A percentile compares a stretch with the other conserved stretches of the same genome.
These are phyloP conservation scores for Erigeron canadensis DNA, from an alignment of 129 eudicot species.

Conservation along the genomic window DNA sequence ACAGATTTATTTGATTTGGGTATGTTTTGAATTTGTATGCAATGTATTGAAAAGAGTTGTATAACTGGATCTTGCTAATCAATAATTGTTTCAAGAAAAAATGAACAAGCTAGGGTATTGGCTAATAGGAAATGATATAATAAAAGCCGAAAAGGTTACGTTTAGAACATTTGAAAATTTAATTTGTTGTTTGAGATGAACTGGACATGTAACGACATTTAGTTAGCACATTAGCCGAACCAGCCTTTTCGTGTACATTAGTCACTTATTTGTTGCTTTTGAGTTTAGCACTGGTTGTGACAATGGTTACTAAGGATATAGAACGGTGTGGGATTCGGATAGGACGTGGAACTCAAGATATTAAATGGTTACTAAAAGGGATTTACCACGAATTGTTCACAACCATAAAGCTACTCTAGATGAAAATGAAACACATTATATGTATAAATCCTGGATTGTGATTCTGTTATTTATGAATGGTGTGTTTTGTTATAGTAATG, in stretches of 20 bases:
- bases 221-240: slow-evolving; percentile 5
- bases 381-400: neutral
- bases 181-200: slow-evolving; percentile 3
- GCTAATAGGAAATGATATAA: slow-evolving; percentile 4
- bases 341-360: neutral
- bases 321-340: neutral
- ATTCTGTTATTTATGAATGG: neutral
- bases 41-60: neutral
- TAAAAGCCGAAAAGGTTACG: neutral
- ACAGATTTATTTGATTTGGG: slow-evolving; percentile 16
- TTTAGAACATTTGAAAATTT: neutral
- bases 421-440: neutral
- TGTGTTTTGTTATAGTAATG: neutral
- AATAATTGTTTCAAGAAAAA: no score
- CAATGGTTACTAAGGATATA: neutral
- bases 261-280: neutral
- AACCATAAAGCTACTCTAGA: neutral
- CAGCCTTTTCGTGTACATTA: neutral
- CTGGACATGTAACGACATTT: neutral
- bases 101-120: no score
- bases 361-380: neutral
- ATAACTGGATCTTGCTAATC: slow-evolving; percentile 20
- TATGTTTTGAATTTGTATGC: slow-evolving; percentile 5
- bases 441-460: neutral
- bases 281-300: neutral